Evolutionary conservation across 1,139 yeast species (phyloP).

Genomic region (Debaryomyces psychrophilus): DNA sequence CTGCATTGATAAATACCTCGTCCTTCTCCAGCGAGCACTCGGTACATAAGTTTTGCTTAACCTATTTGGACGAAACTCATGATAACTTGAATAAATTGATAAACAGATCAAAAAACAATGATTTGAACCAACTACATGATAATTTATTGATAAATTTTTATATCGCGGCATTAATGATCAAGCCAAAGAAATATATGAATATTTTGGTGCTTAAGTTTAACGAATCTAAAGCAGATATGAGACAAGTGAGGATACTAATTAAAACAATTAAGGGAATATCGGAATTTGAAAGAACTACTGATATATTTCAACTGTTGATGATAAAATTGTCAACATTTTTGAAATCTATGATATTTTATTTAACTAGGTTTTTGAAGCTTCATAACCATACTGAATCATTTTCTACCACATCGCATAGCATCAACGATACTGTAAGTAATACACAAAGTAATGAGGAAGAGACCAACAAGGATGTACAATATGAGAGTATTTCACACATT

Average conservation of each 20-base stretch:
- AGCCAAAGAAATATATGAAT: slow-evolving; percentile 38
- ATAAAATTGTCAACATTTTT: slow-evolving; percentile 25
- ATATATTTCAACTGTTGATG: slow-evolving; percentile 29
- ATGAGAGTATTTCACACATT: neutral
- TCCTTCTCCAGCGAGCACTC: slow-evolving; percentile 41
- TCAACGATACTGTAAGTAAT: neutral
- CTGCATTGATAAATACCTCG: slow-evolving; percentile 1
- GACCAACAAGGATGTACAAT: neutral
- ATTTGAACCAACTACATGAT: slow-evolving; percentile 26
- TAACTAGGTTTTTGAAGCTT: slow-evolving; percentile 32
- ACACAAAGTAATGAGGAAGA: neutral
- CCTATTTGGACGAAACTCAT: slow-evolving; percentile 43
- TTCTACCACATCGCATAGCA: neutral
- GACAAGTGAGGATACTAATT: slow-evolving; percentile 35
- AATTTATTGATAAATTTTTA: slow-evolving; percentile 40
- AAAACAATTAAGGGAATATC: slow-evolving; percentile 44
- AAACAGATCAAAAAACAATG: slow-evolving; percentile 23
- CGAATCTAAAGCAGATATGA: slow-evolving; percentile 31
- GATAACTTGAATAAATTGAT: slow-evolving; percentile 28
- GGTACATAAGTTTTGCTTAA: slow-evolving; percentile 44
- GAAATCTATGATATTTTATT: slow-evolving; percentile 34
- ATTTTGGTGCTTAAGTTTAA: slow-evolving; percentile 29
- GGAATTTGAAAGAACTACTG: slow-evolving; percentile 31
- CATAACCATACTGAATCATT: slow-evolving; percentile 18
- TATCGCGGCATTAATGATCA: slow-evolving; percentile 41